These are phyloP conservation scores for Phascolomyces articulosus DNA, from an alignment of 371 early-diverging fungal species.

Conservation along the genomic window DNA sequence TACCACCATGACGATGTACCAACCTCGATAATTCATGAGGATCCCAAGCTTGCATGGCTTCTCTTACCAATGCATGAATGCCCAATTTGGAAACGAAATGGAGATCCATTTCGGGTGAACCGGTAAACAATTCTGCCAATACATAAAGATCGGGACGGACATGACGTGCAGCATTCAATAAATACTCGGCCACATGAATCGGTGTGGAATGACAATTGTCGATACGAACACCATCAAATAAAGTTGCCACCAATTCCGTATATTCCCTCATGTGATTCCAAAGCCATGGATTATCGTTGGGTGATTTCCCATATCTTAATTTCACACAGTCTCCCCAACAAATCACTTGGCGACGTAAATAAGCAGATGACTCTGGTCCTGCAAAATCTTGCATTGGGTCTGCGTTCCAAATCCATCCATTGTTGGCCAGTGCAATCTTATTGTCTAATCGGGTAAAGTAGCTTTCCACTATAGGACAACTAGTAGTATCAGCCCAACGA, in stretches of 20 bases:
- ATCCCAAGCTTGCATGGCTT: constrained; percentile 98
- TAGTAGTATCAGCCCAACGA: no score
- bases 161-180: constrained; percentile 86
- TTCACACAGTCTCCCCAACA: constrained; percentile 99
- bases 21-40: constrained; percentile 86
- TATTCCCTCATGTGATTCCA: constrained; percentile 93
- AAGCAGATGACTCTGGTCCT: constrained; percentile 81
- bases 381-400: constrained; percentile 95
- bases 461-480: constrained; percentile 83
- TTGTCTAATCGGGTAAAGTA: constrained; percentile 86
- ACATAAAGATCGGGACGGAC: constrained; percentile 93
- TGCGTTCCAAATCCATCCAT: constrained; percentile 99
- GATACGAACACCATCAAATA: constrained; percentile 96
- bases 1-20: constrained; percentile 88
- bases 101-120: constrained; percentile 89
- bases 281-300: constrained; percentile 92
- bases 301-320: constrained; percentile 86
- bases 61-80: constrained; percentile 94
- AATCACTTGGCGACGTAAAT: constrained; percentile 92
- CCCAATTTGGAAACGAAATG: constrained; percentile 90
- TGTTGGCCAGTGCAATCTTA: constrained; percentile 82
- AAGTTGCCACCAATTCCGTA: constrained; percentile 82
- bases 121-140: constrained; percentile 96
- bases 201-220: constrained; percentile 99
- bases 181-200: constrained; percentile 89